phyloP scores from a whole-genome alignment of 2,329 filamentous ascomycete species.

The Exophiala aquamarina region DNA sequence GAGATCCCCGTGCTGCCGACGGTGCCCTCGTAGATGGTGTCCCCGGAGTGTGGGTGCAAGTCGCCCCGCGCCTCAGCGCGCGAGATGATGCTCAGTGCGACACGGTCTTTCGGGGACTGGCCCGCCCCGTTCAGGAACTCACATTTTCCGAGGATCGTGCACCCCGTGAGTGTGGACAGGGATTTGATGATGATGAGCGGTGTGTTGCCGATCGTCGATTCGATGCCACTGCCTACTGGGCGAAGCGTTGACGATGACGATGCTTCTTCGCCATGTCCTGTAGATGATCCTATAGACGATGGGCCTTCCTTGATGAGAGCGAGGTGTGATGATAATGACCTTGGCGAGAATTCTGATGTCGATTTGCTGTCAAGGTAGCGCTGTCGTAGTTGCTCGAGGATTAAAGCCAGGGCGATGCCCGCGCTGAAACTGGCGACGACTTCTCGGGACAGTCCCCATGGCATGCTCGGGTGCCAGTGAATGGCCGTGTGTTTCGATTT shows the following conservation, averaged over 20 bases:
- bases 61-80: constrained; percentile 76
- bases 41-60: constrained; percentile 75
- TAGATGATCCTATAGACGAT: not conserved
- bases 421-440: constrained; percentile 42
- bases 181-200: constrained; percentile 83
- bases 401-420: constrained; percentile 31
- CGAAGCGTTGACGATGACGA: constrained; percentile 1
- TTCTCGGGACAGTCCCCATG: constrained; percentile 33
- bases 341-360: no score
- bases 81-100: constrained; percentile 85
- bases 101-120: constrained; percentile 90
- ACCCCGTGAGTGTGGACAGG: constrained; percentile 81
- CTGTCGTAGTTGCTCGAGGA: constrained; percentile 19
- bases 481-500: no score
- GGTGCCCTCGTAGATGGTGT: constrained; percentile 96
- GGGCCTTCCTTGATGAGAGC: not conserved
- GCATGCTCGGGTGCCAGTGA: constrained; percentile 11
- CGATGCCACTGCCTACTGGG: constrained; percentile 60
- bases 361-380: not conserved
- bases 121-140: constrained; percentile 96
- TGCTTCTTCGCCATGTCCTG: not conserved
- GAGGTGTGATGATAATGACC: not conserved
- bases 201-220: constrained; percentile 90
- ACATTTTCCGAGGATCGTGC: constrained; percentile 87
- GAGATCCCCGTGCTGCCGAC: constrained; percentile 96